Conservation (phyloP, 2,329 filamentous ascomycete genomes). For the Didymella glomerata region DNA sequence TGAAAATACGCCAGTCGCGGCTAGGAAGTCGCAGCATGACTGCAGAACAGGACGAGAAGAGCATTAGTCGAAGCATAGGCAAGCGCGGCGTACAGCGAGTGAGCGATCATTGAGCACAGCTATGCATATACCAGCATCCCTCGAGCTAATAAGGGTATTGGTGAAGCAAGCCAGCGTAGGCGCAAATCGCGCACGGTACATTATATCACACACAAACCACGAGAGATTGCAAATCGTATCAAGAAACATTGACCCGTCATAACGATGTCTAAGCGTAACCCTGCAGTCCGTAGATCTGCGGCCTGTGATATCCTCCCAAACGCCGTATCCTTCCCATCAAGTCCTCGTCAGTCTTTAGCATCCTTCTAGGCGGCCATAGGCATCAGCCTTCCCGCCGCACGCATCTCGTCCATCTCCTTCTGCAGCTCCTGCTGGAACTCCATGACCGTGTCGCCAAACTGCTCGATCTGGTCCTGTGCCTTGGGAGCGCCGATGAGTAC, state of each 20-base stretch:
- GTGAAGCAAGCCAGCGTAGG: neutral
- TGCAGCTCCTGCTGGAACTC: constrained; percentile 40
- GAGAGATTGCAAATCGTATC: neutral
- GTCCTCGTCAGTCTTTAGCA: neutral
- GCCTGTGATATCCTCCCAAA: constrained; percentile 1
- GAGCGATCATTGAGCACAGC: neutral
- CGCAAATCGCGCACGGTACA: neutral
- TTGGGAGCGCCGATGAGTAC: constrained; percentile 68
- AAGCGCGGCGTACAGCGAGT: constrained; percentile 12
- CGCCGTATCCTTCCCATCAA: neutral
- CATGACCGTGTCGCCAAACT: constrained; percentile 54
- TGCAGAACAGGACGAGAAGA: neutral
- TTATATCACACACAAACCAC: neutral
- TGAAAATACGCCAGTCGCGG: neutral
- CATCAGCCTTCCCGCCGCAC: constrained; percentile 30
- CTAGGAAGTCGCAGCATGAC: neutral
- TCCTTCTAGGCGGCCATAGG: constrained; percentile 32
- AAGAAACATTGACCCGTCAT: neutral
- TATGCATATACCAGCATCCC: neutral
- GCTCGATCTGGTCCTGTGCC: constrained; percentile 65
- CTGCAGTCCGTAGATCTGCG: neutral
- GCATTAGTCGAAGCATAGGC: neutral
- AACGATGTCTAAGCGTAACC: neutral
- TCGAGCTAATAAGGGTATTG: neutral
- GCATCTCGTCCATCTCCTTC: constrained; percentile 16